Conservation (phyloP, 345 rosid species). For the Linum lewisii region DNA sequence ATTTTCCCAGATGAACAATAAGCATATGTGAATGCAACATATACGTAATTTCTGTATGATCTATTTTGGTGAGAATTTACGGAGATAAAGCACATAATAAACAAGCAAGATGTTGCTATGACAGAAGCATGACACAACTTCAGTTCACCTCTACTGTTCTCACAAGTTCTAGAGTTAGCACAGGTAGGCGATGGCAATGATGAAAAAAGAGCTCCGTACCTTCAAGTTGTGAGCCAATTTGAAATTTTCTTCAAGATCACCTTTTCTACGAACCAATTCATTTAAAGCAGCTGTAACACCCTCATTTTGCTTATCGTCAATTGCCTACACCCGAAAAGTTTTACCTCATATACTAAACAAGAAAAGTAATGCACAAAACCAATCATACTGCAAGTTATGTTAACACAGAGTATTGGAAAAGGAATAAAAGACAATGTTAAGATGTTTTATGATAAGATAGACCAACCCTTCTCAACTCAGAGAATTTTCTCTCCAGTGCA, state of each 20-base stretch:
- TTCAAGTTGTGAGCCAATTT: conserved; percentile 74
- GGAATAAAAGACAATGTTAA: not conserved
- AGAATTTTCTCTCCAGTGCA: conserved; percentile 67
- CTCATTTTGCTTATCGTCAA: conserved; percentile 89
- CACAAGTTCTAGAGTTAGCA: not conserved
- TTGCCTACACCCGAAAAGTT: conserved; percentile 44
- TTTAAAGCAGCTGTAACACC: conserved; percentile 61
- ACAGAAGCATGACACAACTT: no score
- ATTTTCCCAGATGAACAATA: not conserved
- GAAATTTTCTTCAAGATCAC: conserved; percentile 70
- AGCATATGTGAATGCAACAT: no score
- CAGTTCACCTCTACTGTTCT: no score
- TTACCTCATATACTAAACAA: conserved; percentile 12
- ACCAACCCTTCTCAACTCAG: conserved; percentile 91
- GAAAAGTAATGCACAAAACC: conserved; percentile 10
- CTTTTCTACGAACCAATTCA: conserved; percentile 68
- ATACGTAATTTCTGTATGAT: no score
- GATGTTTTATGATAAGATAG: conserved; percentile 9
- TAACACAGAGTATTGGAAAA: not conserved
- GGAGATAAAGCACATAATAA: no score
- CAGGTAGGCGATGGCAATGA: not conserved
- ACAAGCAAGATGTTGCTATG: no score
- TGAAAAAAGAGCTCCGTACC: conserved; percentile 30
- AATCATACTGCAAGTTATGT: conserved; percentile 5
- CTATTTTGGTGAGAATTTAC: no score